Evolutionary conservation across 495 filamentous ascomycete genomes (phyloP), one percentile per base, ranked within the genome.

Genomic region (Ramalina peruviana): DNA sequence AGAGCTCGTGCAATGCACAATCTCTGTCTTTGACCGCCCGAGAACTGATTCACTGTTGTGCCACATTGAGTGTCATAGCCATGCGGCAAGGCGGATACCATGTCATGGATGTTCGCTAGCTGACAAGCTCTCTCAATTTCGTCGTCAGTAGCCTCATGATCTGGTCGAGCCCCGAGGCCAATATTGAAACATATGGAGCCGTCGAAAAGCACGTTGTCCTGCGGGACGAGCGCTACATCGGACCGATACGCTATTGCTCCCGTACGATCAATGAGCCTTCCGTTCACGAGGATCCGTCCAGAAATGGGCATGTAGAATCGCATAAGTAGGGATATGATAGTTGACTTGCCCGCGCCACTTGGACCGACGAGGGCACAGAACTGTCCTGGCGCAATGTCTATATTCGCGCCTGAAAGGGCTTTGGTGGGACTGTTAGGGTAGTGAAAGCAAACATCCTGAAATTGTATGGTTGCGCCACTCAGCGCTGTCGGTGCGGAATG

Each of bases 1-100:
- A 90, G 66, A 0, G 86, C 85, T 19, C 86, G 65, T 2, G 86
- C 86, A 46, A 93, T 84, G 1, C 81, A 74, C 16, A 93, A 62
- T 13, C 85, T 69, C 60, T 90, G 86, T 58, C 79, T 79, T 64
- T 93, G 86, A 1, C 85, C 86, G 4, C 85, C 86, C 1, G 78
- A 83, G 45, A 93, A 72, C 39, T 70, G 72, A 13, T 74, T 69
- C 3, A 83, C 82, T 46, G 78, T 78, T 17, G 72, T 70, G 2
- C 83, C 82, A 44, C 80, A 79, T 16, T 65, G 62, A 6, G 82
- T 85, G 36, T 72, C 62, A 49, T 78, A 76, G 1, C 78, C 76
- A 10, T 77, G 15, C 0, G 81, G 81, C 1, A 85, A 62, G 0
- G 73, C 75, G 1, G 59, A 56, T 46, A 85, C 75, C 44, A 84